Percentiles rank a stretch among this genome's conserved stretches.
phyloP scores from a whole-genome alignment of 306 rosid species.

The Sesbania bispinosa region DNA sequence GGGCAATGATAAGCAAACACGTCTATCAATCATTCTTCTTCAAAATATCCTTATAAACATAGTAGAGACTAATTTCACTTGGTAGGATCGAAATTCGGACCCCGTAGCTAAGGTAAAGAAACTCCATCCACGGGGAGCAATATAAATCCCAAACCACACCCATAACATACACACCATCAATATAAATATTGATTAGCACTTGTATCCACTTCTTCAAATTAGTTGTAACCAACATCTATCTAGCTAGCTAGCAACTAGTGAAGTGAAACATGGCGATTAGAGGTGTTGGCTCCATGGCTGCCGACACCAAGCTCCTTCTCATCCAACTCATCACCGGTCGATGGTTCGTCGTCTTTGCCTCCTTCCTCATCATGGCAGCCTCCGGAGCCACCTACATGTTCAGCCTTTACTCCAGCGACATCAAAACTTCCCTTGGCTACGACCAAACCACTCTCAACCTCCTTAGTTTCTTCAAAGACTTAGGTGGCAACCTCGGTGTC shows the following conservation, averaged over 20 bases:
- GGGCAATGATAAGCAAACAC: too few species aligned
- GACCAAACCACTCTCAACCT: conserved; percentile 84
- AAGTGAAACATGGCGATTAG: conserved; percentile 18
- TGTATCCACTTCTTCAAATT: neutral
- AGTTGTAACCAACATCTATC: neutral
- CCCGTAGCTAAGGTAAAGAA: too few species aligned
- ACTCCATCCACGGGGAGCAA: too few species aligned
- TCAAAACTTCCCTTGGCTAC: conserved; percentile 53
- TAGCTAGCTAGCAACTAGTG: too few species aligned
- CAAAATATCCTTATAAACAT: too few species aligned
- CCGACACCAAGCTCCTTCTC: conserved; percentile 27
- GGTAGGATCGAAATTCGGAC: too few species aligned
- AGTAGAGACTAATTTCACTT: too few species aligned
- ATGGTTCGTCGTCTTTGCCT: conserved; percentile 77
- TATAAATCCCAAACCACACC: too few species aligned
- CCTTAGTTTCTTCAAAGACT: conserved; percentile 81
- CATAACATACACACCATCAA: too few species aligned
- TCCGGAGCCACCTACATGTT: conserved; percentile 90
- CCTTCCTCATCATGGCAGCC: conserved; percentile 68
- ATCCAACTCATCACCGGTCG: conserved; percentile 54
- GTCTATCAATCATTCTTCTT: too few species aligned
- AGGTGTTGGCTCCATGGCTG: neutral
- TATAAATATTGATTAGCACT: neutral
- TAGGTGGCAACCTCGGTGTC: conserved; percentile 72
- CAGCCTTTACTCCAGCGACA: conserved; percentile 60